These are phyloP conservation scores for Posidonia australis DNA, from an alignment of 106 monocot genomes.

Conservation along the genomic window DNA sequence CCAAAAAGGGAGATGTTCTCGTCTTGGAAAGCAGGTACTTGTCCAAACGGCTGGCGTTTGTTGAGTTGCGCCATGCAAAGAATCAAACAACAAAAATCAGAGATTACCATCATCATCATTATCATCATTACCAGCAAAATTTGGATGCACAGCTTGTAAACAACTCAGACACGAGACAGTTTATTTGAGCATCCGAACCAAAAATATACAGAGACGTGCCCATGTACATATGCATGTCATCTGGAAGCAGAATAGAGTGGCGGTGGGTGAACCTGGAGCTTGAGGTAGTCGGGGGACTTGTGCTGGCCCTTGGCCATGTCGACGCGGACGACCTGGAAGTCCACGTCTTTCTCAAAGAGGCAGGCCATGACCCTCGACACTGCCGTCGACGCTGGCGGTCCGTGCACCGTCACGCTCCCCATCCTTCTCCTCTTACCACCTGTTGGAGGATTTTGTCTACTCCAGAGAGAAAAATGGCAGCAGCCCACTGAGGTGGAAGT, in stretches of 20 bases:
- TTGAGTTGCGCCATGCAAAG: background rate
- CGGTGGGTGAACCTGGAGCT: conserved; percentile 13
- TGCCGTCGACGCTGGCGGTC: conserved; percentile 35
- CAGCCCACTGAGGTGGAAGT: background rate
- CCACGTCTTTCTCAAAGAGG: conserved; percentile 63
- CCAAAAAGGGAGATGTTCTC: no score
- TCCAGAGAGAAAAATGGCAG: background rate
- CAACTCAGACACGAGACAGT: no score
- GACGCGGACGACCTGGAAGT: conserved; percentile 35
- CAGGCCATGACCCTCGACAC: conserved; percentile 65
- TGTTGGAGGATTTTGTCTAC: no score
- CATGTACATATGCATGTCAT: no score
- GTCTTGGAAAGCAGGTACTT: no score
- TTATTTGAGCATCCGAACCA: no score
- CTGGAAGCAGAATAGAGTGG: no score
- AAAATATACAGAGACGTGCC: no score
- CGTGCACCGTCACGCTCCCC: conserved; percentile 50
- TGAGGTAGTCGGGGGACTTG: conserved; percentile 48
- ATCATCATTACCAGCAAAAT: no score
- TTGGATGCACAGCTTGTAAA: no score
- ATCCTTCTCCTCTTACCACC: background rate
- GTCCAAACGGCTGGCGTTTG: background rate
- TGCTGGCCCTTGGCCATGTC: conserved; percentile 44
- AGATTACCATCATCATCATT: no score
- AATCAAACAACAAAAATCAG: background rate